Percentiles rank a stretch among this genome's conserved stretches.
Evolutionary conservation across 2,329 filamentous ascomycete genomes (phyloP).

Genomic region (Colletotrichum spinosum): DNA sequence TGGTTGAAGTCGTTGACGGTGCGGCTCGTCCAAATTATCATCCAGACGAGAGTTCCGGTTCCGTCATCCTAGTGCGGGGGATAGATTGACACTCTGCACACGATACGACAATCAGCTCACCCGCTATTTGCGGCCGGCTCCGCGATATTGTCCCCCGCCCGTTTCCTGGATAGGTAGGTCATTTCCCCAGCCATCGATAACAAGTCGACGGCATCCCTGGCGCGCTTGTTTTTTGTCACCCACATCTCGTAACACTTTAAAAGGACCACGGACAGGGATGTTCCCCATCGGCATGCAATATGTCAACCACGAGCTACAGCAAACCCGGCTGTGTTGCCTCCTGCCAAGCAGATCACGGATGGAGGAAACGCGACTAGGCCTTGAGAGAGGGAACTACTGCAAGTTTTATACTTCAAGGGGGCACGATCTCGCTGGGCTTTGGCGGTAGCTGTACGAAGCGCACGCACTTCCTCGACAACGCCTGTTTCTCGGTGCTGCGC

Average conservation of each 20-base stretch:
- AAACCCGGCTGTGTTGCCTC: constrained; percentile 4
- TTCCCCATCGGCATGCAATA: constrained; percentile 10
- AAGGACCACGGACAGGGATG: constrained; percentile 18
- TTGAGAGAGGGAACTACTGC: constrained; percentile 22
- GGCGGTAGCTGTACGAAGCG: constrained; percentile 19
- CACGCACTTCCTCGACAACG: constrained; percentile 28
- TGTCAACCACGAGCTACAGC: not conserved
- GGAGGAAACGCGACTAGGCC: constrained; percentile 17
- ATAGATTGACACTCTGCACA: constrained; percentile 9
- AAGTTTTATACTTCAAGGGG: constrained; percentile 37
- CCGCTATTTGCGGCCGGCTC: constrained; percentile 27
- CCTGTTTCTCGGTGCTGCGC: constrained; percentile 36
- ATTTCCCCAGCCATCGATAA: constrained; percentile 22
- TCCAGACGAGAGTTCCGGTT: not conserved
- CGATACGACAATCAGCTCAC: constrained; percentile 21
- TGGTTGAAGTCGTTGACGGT: too few species aligned
- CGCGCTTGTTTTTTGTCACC: constrained; percentile 16
- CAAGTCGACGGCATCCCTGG: constrained; percentile 2
- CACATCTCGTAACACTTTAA: constrained; percentile 30
- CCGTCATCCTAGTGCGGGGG: constrained; percentile 29
- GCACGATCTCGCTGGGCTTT: constrained; percentile 34
- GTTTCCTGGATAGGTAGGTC: constrained; percentile 15
- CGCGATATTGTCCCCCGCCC: constrained; percentile 24
- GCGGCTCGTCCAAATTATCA: too few species aligned
- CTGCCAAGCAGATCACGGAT: constrained; percentile 28